phyloP scores from a whole-genome alignment of 345 rosid genomes.

The Lumnitzera littorea region DNA sequence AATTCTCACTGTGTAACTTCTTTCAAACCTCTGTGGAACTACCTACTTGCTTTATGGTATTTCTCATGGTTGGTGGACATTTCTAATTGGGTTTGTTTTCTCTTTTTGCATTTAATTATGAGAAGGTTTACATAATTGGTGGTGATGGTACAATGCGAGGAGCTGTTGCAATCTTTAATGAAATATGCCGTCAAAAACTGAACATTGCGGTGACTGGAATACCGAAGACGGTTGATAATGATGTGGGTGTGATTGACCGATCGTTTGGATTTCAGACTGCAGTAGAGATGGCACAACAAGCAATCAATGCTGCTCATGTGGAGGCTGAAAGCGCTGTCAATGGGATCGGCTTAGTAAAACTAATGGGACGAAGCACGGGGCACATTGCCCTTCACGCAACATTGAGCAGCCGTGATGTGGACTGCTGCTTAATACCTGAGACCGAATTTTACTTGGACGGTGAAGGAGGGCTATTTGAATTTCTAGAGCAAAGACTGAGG shows the following conservation, averaged over 20 bases:
- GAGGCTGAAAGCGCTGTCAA: constrained; percentile 95
- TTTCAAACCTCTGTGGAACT: no score
- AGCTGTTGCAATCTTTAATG: constrained; percentile 59
- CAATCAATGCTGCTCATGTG: constrained; percentile 75
- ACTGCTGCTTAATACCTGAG: constrained; percentile 88
- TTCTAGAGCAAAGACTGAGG: constrained; percentile 41
- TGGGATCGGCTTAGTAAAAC: constrained; percentile 80
- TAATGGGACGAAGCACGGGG: constrained; percentile 92
- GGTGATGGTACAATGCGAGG: constrained; percentile 93
- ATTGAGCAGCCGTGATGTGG: constrained; percentile 87
- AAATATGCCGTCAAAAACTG: constrained; percentile 40
- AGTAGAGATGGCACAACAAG: constrained; percentile 83
- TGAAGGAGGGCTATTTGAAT: constrained; percentile 66
- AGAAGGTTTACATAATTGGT: constrained; percentile 66
- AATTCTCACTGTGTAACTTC: no score
- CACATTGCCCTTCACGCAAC: constrained; percentile 88
- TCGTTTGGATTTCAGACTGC: constrained; percentile 96
- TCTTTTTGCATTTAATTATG: neutral
- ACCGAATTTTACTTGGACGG: constrained; percentile 62
- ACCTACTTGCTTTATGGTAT: neutral
- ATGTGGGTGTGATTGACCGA: constrained; percentile 74
- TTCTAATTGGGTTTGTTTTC: neutral
- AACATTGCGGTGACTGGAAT: constrained; percentile 52
- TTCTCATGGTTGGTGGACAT: neutral
- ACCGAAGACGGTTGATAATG: constrained; percentile 87